A percentile compares a stretch with the other conserved stretches of the same genome.
These are phyloP conservation scores for Ceratobasidium sp. DNA, from an alignment of 1,284 basidiomycete species.

Conservation along the genomic window DNA sequence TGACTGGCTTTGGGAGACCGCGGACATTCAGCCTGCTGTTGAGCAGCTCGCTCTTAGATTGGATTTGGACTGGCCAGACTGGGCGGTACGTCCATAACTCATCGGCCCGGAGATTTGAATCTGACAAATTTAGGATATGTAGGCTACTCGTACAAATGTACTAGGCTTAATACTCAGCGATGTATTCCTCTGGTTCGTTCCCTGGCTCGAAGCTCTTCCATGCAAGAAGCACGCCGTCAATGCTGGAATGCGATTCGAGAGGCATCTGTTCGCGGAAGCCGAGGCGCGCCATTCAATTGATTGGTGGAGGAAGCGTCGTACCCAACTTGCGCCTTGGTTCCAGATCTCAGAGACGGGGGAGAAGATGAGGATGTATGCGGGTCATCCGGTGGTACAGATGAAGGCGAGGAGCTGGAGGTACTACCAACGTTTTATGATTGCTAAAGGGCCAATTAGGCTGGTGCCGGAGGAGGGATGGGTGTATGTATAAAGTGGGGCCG, in stretches of 20 bases:
- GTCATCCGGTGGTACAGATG: background rate
- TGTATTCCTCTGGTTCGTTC: slow-evolving; percentile 6
- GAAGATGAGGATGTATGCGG: slow-evolving; percentile 6
- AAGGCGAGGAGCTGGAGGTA: slow-evolving; percentile 3
- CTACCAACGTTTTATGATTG: background rate
- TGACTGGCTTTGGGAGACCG: background rate
- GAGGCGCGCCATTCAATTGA: slow-evolving; percentile 6
- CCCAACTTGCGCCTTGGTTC: background rate
- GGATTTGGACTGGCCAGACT: slow-evolving; percentile 27
- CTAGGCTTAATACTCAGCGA: slow-evolving; percentile 16
- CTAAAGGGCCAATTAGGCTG: background rate
- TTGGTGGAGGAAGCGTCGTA: background rate
- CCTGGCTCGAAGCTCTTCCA: slow-evolving; percentile 18
- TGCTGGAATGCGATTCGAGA: slow-evolving; percentile 4
- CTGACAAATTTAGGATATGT: background rate
- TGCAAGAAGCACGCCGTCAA: background rate
- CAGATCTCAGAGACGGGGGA: background rate
- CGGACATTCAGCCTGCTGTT: slow-evolving; percentile 6
- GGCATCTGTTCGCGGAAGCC: slow-evolving; percentile 9
- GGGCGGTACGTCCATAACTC: slow-evolving; percentile 12
- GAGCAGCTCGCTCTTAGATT: background rate
- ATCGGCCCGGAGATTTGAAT: background rate
- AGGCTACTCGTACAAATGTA: slow-evolving; percentile 3
- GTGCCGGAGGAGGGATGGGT: slow-evolving; percentile 14
- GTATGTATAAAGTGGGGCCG: background rate